These are phyloP conservation scores for Lablab purpureus DNA, from an alignment of 306 rosid genomes.

Conservation along the genomic window DNA sequence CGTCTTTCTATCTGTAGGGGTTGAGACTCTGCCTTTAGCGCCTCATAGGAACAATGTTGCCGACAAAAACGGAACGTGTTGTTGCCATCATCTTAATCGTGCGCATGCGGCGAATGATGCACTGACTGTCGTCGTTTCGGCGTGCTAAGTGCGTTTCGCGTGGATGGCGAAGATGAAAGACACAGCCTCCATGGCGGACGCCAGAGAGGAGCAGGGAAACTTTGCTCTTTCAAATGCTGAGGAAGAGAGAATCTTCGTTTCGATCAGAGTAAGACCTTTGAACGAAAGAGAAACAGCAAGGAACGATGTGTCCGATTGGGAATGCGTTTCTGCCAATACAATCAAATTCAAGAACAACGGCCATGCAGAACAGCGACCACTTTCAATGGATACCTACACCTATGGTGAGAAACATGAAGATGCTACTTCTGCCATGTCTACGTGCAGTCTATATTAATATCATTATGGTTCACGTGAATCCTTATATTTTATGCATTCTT, in stretches of 20 bases:
- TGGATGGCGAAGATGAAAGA: conserved; percentile 19
- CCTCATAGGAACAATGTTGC: conserved; percentile 25
- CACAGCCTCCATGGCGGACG: conserved; percentile 7
- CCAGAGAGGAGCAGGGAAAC: conserved; percentile 42
- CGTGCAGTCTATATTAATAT: background rate
- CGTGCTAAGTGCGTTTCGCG: background rate
- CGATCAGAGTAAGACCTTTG: conserved; percentile 83
- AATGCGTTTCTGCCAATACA: conserved; percentile 54
- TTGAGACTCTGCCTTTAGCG: conserved; percentile 15
- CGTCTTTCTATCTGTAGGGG: conserved; percentile 17
- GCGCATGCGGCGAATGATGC: background rate
- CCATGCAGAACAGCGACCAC: conserved; percentile 53
- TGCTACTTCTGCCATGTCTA: background rate
- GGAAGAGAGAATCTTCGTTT: conserved; percentile 76
- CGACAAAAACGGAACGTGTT: conserved; percentile 18
- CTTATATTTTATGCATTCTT: conserved; percentile 2
- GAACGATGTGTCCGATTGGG: conserved; percentile 70
- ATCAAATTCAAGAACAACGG: conserved; percentile 54
- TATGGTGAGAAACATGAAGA: conserved; percentile 56
- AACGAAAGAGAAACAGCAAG: conserved; percentile 63
- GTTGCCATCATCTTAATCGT: conserved; percentile 15
- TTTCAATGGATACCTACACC: conserved; percentile 55
- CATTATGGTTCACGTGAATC: background rate
- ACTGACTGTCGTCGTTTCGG: conserved; percentile 17
- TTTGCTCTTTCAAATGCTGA: conserved; percentile 34